Percentiles rank a stretch among this genome's conserved stretches.
These are phyloP conservation scores for Eutypa lata DNA, from an alignment of 2,329 filamentous ascomycete genomes.

Conservation along the genomic window DNA sequence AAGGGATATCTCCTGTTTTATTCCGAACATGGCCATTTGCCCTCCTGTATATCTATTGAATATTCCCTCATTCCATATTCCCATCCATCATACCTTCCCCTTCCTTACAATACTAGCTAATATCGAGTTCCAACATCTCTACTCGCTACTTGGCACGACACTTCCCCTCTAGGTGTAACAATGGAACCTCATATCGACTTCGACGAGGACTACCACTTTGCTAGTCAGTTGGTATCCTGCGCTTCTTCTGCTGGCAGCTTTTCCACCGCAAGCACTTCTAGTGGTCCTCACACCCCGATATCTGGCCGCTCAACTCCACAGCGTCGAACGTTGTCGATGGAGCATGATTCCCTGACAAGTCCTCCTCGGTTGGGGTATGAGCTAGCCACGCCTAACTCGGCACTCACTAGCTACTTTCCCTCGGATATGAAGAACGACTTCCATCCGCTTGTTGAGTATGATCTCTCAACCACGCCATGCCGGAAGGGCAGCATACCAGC, in stretches of 20 bases:
- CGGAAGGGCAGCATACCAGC: constrained; percentile 20
- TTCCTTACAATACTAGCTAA: constrained; percentile 12
- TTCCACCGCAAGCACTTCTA: constrained; percentile 27
- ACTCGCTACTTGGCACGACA: constrained; percentile 9
- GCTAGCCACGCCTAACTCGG: constrained; percentile 29
- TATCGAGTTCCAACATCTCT: constrained; percentile 8
- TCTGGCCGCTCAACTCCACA: constrained; percentile 32
- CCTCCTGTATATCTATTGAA: constrained; percentile 24
- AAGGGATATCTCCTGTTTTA: constrained; percentile 20
- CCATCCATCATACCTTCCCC: constrained; percentile 9
- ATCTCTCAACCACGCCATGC: constrained; percentile 18
- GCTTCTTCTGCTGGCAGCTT: constrained; percentile 26
- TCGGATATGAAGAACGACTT: constrained; percentile 19
- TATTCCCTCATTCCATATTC: constrained; percentile 26
- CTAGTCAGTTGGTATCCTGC: constrained; percentile 15
- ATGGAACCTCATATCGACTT: constrained; percentile 35
- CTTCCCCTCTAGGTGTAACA: constrained; percentile 14
- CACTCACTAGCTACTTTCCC: constrained; percentile 26
- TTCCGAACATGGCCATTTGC: constrained; percentile 14
- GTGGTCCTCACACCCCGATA: constrained; percentile 29
- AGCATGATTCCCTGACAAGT: constrained; percentile 21
- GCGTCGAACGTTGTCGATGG: constrained; percentile 17
- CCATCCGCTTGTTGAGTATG: constrained; percentile 13
- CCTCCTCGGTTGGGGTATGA: constrained; percentile 24
- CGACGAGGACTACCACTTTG: constrained; percentile 23